Percentiles rank a stretch among this genome's conserved stretches.
Conservation (phyloP, 306 rosid species). For the Biancaea sappan region DNA sequence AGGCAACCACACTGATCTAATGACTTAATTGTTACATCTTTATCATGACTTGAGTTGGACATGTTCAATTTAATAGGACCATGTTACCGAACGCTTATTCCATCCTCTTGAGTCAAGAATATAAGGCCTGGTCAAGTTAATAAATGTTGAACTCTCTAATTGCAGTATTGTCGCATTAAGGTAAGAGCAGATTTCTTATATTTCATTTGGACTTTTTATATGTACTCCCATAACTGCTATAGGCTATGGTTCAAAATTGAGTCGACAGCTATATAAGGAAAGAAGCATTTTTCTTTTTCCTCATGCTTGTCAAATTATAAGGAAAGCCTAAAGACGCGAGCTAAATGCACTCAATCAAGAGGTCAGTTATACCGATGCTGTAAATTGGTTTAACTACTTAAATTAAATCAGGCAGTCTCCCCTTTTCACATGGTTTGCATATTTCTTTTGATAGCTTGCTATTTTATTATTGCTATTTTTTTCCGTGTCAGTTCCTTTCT, state of each 20-base stretch:
- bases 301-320: background rate
- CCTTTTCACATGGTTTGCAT: background rate
- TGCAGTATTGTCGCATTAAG: background rate
- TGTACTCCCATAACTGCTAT: background rate
- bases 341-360: background rate
- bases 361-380: background rate
- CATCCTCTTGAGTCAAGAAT: no score
- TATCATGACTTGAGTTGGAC: background rate
- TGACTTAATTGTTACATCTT: slow-evolving; percentile 1
- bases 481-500: background rate
- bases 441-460: slow-evolving; percentile 23
- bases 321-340: background rate
- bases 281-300: background rate
- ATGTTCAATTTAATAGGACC: background rate
- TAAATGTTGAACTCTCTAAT: background rate
- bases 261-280: background rate
- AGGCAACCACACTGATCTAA: background rate
- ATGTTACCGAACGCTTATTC: no score
- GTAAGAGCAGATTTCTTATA: background rate
- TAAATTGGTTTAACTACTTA: slow-evolving; percentile 5
- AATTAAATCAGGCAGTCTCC: slow-evolving; percentile 10
- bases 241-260: background rate
- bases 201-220: background rate
- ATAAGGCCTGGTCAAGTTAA: background rate
- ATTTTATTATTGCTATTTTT: slow-evolving; percentile 21